Conservation (phyloP, 2,329 filamentous ascomycete genomes). For the Fusarium humuli region DNA sequence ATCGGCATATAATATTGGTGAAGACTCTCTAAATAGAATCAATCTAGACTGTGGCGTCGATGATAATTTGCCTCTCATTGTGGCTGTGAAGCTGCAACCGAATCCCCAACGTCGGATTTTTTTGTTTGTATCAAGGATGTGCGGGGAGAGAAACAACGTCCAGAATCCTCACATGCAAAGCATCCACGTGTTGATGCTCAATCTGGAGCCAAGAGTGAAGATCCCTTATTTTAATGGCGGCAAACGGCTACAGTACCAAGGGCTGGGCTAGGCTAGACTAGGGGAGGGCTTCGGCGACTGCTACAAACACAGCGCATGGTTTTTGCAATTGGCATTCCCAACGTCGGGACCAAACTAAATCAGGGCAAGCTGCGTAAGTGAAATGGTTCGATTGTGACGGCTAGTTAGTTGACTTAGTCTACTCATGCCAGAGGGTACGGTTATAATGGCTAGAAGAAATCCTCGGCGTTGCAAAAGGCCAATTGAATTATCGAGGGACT, state of each 20-base stretch:
- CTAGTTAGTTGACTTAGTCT: slow-evolving; percentile 11
- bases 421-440: slow-evolving; percentile 14
- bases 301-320: slow-evolving; percentile 35
- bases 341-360: slow-evolving; percentile 37
- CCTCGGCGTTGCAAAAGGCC: slow-evolving; percentile 12
- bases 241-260: slow-evolving; percentile 19
- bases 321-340: slow-evolving; percentile 38
- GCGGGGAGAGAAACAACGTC: slow-evolving; percentile 12
- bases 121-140: slow-evolving; percentile 1
- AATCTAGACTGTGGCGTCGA: slow-evolving; percentile 35
- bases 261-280: slow-evolving; percentile 3
- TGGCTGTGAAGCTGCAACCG: slow-evolving; percentile 30
- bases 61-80: slow-evolving; percentile 26
- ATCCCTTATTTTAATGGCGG: slow-evolving; percentile 27
- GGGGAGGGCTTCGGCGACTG: slow-evolving; percentile 38
- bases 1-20: slow-evolving; percentile 9
- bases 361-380: slow-evolving; percentile 33
- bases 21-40: neutral
- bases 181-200: slow-evolving; percentile 36
- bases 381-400: slow-evolving; percentile 46
- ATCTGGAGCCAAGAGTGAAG: slow-evolving; percentile 32
- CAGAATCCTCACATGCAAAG: slow-evolving; percentile 27
- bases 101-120: neutral
- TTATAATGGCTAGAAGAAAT: slow-evolving; percentile 13
- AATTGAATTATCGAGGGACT: slow-evolving; percentile 23